Evolutionary conservation across 306 rosid species (phyloP).

Genomic region (Glycine tomentella): DNA sequence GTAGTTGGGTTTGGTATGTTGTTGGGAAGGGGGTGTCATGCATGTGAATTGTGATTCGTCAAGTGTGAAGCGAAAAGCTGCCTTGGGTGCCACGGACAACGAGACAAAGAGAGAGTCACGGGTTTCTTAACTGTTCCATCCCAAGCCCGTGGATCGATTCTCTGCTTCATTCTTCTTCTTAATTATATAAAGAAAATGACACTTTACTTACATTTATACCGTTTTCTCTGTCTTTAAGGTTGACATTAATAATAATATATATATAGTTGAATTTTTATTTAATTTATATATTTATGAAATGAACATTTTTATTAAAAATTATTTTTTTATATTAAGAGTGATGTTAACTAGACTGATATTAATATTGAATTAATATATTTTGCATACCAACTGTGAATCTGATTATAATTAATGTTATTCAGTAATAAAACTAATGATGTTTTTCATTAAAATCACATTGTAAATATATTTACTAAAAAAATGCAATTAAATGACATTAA

Average conservation of each 20-base stretch:
- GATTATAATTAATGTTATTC: too few relatives aligned
- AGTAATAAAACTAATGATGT: too few relatives aligned
- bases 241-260: background rate
- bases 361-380: too few relatives aligned
- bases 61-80: conserved; percentile 30
- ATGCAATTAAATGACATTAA: too few relatives aligned
- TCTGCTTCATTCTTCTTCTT: background rate
- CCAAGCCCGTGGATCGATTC: too few relatives aligned
- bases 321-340: too few relatives aligned
- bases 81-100: conserved; percentile 41
- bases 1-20: conserved; percentile 2
- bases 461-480: too few relatives aligned
- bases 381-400: too few relatives aligned
- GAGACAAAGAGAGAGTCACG: conserved; percentile 56
- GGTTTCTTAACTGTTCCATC: conserved; percentile 40
- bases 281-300: background rate
- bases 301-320: too few relatives aligned
- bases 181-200: background rate
- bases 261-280: background rate
- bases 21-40: background rate
- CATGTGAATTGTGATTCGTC: conserved; percentile 32
- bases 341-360: too few relatives aligned
- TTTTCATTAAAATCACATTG: too few relatives aligned
- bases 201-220: background rate
- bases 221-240: background rate